A percentile compares a stretch with the other conserved stretches of the same genome.
Evolutionary conservation across 2,329 filamentous ascomycete genomes (phyloP).

Genomic region (Arthroderma sp.): DNA sequence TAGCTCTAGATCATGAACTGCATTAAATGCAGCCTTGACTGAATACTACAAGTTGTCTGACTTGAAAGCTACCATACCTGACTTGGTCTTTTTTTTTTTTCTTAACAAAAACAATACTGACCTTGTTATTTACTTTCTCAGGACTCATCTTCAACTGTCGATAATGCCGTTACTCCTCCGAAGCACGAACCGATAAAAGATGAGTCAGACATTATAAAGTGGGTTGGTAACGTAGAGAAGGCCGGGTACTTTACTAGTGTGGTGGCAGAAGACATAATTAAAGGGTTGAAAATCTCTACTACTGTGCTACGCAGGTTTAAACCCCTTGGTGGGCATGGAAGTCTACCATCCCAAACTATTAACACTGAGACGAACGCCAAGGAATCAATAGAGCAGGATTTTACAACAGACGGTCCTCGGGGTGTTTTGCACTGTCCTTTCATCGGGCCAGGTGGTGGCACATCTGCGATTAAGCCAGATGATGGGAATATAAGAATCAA

Average conservation of each 20-base stretch:
- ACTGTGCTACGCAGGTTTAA: conserved; percentile 1
- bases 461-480: conserved; percentile 26
- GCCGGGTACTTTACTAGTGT: conserved; percentile 7
- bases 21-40: conserved; percentile 44
- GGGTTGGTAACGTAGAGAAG: conserved; percentile 9
- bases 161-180: conserved; percentile 1
- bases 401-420: conserved; percentile 71
- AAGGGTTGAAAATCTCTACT: conserved; percentile 23
- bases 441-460: conserved; percentile 34
- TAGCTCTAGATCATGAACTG: conserved; percentile 78
- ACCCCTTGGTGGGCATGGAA: conserved; percentile 11
- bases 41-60: conserved; percentile 43
- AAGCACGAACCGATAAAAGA: background rate
- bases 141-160: conserved; percentile 11
- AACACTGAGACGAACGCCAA: conserved; percentile 44
- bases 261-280: conserved; percentile 21
- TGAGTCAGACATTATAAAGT: conserved; percentile 6
- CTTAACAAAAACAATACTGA: background rate
- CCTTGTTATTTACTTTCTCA: conserved; percentile 12
- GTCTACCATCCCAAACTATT: conserved; percentile 19
- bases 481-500: conserved; percentile 24
- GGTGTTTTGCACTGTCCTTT: conserved; percentile 75
- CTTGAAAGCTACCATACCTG: conserved; percentile 30
- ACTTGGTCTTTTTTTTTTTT: conserved; percentile 3
- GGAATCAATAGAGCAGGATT: conserved; percentile 69